These are phyloP conservation scores for Trichoderma guizhouense DNA, from an alignment of 2,329 filamentous ascomycete species.

Conservation along the genomic window DNA sequence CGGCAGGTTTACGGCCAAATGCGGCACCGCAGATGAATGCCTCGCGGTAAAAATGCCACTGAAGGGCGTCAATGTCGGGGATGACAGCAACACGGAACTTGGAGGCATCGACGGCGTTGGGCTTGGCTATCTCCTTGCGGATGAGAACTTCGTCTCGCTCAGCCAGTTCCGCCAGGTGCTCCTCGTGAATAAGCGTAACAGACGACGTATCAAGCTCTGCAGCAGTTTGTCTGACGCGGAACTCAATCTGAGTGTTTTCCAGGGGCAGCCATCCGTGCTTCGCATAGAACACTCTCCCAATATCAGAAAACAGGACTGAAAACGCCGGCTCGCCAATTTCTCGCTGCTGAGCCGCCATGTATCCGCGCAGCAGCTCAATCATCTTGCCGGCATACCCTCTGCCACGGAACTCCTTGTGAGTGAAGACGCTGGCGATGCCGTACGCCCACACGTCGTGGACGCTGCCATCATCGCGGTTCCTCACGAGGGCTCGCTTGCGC, in stretches of 20 bases:
- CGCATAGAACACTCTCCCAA: slow-evolving; percentile 79
- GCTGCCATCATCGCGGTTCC: slow-evolving; percentile 32
- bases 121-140: slow-evolving; percentile 45
- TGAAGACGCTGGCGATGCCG: slow-evolving; percentile 79
- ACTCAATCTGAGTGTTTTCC: slow-evolving; percentile 66
- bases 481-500: slow-evolving; percentile 55
- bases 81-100: slow-evolving; percentile 34
- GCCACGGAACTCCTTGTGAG: slow-evolving; percentile 61
- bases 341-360: slow-evolving; percentile 31
- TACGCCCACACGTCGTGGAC: slow-evolving; percentile 59
- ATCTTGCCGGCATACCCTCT: slow-evolving; percentile 75
- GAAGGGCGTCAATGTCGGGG: slow-evolving; percentile 31
- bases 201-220: slow-evolving; percentile 23
- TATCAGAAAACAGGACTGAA: slow-evolving; percentile 82
- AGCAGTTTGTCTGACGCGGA: slow-evolving; percentile 37
- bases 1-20: slow-evolving; percentile 51
- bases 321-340: slow-evolving; percentile 49
- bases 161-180: slow-evolving; percentile 61
- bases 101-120: slow-evolving; percentile 18
- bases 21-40: slow-evolving; percentile 69
- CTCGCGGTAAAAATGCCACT: slow-evolving; percentile 71
- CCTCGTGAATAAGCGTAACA: slow-evolving; percentile 50
- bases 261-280: slow-evolving; percentile 73
- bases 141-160: slow-evolving; percentile 62
- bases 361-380: slow-evolving; percentile 60